Evolutionary conservation across 345 rosid species (phyloP).

Genomic region (Bruguiera parviflora): DNA sequence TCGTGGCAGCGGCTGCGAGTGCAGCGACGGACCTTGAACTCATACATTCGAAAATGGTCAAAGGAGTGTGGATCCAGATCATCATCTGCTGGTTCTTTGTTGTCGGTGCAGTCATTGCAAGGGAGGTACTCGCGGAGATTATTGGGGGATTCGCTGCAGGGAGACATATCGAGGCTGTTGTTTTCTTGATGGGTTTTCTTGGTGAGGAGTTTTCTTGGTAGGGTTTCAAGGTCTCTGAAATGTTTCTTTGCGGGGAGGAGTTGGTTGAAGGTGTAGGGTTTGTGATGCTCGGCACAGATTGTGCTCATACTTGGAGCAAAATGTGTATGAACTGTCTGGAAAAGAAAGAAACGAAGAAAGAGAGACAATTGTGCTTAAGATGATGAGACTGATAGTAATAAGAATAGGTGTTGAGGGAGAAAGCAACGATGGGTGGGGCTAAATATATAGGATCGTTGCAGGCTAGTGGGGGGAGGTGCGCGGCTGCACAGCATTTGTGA

Average conservation of each 20-base stretch:
- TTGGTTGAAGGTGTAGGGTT: slow-evolving; percentile 30
- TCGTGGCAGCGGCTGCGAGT: slow-evolving; percentile 90
- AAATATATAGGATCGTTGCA: slow-evolving; percentile 20
- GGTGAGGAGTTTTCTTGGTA: slow-evolving; percentile 54
- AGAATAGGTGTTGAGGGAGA: slow-evolving; percentile 8
- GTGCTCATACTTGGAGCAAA: slow-evolving; percentile 31
- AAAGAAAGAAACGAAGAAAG: not conserved
- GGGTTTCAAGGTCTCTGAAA: slow-evolving; percentile 48
- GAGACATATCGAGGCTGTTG: not conserved
- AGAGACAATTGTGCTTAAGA: not conserved
- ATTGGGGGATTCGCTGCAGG: not conserved
- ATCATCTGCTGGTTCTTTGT: slow-evolving; percentile 16
- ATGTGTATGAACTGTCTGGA: not conserved
- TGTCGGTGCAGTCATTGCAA: slow-evolving; percentile 22
- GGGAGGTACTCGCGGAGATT: slow-evolving; percentile 39
- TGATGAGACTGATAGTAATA: not conserved
- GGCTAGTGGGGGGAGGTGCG: slow-evolving; percentile 33
- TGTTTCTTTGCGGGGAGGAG: slow-evolving; percentile 24
- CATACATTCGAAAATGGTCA: slow-evolving; percentile 86
- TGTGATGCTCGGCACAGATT: slow-evolving; percentile 46
- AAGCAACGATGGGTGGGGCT: slow-evolving; percentile 11
- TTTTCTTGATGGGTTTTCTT: slow-evolving; percentile 11
- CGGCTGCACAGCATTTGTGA: slow-evolving; percentile 45
- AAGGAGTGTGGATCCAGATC: slow-evolving; percentile 50
- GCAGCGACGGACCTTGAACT: slow-evolving; percentile 88